phyloP scores from a whole-genome alignment of 305 asterid species.

The Striga hermonthica region DNA sequence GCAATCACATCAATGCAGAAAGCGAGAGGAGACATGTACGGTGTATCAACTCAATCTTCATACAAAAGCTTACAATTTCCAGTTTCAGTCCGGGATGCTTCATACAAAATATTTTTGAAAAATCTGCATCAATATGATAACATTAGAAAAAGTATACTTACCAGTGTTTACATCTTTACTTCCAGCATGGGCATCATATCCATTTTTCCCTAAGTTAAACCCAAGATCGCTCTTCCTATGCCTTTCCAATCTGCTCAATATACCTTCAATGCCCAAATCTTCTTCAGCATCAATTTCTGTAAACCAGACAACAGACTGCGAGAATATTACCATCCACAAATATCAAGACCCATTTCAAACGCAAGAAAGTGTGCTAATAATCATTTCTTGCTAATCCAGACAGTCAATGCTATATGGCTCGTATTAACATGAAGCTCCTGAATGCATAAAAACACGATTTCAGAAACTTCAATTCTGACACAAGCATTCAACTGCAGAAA shows the following conservation, averaged over 20 bases:
- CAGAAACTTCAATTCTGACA: too few relatives aligned
- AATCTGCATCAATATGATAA: background rate
- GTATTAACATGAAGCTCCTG: too few relatives aligned
- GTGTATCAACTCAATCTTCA: too few relatives aligned
- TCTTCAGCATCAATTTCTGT: constrained; percentile 51
- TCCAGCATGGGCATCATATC: constrained; percentile 34
- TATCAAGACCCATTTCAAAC: too few relatives aligned
- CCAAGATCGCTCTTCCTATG: constrained; percentile 62
- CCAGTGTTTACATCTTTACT: constrained; percentile 41
- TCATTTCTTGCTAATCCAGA: too few relatives aligned
- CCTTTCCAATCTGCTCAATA: constrained; percentile 73
- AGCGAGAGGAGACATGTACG: too few relatives aligned
- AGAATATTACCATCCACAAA: constrained; percentile 11
- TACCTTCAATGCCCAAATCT: constrained; percentile 65
- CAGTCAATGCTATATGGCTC: too few relatives aligned
- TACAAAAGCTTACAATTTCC: constrained; percentile 1
- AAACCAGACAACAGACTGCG: constrained; percentile 32
- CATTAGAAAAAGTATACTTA: constrained; percentile 31
- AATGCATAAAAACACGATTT: too few relatives aligned
- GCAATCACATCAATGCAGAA: too few relatives aligned
- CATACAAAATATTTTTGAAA: background rate
- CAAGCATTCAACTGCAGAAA: too few relatives aligned
- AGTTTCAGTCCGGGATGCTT: background rate
- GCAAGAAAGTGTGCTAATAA: too few relatives aligned
- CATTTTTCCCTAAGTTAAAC: constrained; percentile 40